phyloP scores from a whole-genome alignment of 371 early-diverging fungal genomes.

The Mortierella sp. region DNA sequence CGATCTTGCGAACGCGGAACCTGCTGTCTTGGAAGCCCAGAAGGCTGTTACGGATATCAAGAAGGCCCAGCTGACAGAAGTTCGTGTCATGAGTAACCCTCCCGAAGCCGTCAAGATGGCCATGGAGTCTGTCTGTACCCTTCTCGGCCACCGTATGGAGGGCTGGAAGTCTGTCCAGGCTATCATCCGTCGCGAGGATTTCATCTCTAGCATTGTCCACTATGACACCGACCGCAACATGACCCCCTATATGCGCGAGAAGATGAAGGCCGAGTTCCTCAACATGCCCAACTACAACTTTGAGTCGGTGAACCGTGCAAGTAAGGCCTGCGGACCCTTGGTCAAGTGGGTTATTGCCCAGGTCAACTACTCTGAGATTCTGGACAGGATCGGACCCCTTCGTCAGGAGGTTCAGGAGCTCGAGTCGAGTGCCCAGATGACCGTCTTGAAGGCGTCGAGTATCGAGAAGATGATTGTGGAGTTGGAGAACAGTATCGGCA shows the following conservation, averaged over 20 bases:
- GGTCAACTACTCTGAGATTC: slow-evolving; percentile 91
- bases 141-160: slow-evolving; percentile 91
- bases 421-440: slow-evolving; percentile 84
- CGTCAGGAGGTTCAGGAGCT: slow-evolving; percentile 92
- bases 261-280: slow-evolving; percentile 84
- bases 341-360: slow-evolving; percentile 99
- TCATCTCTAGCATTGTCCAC: slow-evolving; percentile 97
- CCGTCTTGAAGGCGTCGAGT: slow-evolving; percentile 78
- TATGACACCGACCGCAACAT: slow-evolving; percentile 90
- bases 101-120: slow-evolving; percentile 97
- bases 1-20: slow-evolving; percentile 96
- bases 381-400: slow-evolving; percentile 96
- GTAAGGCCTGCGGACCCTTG: slow-evolving; percentile 98
- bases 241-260: slow-evolving; percentile 80
- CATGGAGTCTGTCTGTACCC: slow-evolving; percentile 97
- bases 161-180: slow-evolving; percentile 92
- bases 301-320: slow-evolving; percentile 97
- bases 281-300: slow-evolving; percentile 91
- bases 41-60: slow-evolving; percentile 95
- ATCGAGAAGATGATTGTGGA: slow-evolving; percentile 88
- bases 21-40: slow-evolving; percentile 97
- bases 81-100: slow-evolving; percentile 98
- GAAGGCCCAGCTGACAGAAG: slow-evolving; percentile 98
- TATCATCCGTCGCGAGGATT: slow-evolving; percentile 96
- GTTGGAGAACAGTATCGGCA: slow-evolving; percentile 89